phyloP scores from a whole-genome alignment of 2,329 filamentous ascomycete species.

The Penicillium sp. region DNA sequence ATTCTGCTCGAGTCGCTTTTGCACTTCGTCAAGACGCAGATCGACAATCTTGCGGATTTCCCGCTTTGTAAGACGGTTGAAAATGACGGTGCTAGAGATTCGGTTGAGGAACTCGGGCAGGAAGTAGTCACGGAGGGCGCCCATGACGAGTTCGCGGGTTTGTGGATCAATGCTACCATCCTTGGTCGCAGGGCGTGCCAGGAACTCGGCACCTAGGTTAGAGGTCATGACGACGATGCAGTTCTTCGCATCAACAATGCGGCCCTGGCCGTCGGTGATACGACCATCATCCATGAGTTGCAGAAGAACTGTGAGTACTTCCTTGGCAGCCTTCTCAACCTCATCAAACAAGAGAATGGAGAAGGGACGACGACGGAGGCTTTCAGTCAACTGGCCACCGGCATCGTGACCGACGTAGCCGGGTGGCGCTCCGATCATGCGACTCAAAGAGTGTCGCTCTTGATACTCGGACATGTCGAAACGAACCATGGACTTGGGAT shows the following conservation, averaged over 20 bases:
- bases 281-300: conserved; percentile 99
- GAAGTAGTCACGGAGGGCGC: conserved; percentile 88
- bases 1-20: conserved; percentile 81
- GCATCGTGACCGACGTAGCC: conserved; percentile 96
- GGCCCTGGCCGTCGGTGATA: conserved; percentile 95
- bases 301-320: conserved; percentile 91
- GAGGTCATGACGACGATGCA: conserved; percentile 99
- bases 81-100: conserved; percentile 93
- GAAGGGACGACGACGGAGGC: conserved; percentile 88
- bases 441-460: conserved; percentile 86
- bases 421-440: conserved; percentile 96
- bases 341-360: conserved; percentile 97
- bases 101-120: conserved; percentile 97
- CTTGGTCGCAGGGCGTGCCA: conserved; percentile 68
- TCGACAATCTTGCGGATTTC: conserved; percentile 97
- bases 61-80: conserved; percentile 83
- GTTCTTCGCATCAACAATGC: conserved; percentile 90
- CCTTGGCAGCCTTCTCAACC: conserved; percentile 97
- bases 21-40: conserved; percentile 77
- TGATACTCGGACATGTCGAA: conserved; percentile 99
- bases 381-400: conserved; percentile 91
- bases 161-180: conserved; percentile 81
- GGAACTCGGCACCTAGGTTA: conserved; percentile 89
- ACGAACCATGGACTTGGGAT: conserved; percentile 93
- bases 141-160: conserved; percentile 85